These are phyloP conservation scores for Trichopus zeylanicus DNA, from an alignment of 116 monocot species.

Conservation along the genomic window DNA sequence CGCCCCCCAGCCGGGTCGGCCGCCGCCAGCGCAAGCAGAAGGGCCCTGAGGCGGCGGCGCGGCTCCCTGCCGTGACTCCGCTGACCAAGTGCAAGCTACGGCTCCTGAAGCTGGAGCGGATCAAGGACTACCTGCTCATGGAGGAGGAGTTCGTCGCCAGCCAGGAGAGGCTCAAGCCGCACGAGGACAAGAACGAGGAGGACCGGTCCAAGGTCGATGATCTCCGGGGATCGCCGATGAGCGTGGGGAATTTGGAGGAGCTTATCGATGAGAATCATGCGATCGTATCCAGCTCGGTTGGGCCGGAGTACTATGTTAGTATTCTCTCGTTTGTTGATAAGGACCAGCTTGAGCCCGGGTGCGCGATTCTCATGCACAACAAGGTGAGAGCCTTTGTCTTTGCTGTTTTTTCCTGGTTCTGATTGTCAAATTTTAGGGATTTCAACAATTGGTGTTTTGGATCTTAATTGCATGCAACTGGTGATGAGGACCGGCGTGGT, in stretches of 20 bases:
- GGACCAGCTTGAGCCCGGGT: constrained; percentile 95
- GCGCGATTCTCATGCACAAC: constrained; percentile 94
- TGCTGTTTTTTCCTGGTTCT: not conserved
- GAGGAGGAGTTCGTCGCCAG: constrained; percentile 96
- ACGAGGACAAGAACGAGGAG: constrained; percentile 96
- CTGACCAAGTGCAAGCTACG: constrained; percentile 89
- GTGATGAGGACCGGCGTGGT: too few relatives aligned
- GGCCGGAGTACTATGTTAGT: constrained; percentile 93
- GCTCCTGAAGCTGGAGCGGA: constrained; percentile 85
- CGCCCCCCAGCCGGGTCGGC: constrained; percentile 78
- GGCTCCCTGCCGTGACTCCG: constrained; percentile 81
- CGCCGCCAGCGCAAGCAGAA: constrained; percentile 92
- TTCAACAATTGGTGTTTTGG: too few relatives aligned
- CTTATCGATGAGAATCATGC: constrained; percentile 96
- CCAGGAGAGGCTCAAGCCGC: constrained; percentile 85
- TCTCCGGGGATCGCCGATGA: constrained; percentile 89
- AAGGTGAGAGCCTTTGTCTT: constrained; percentile 33
- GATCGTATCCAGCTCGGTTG: constrained; percentile 88
- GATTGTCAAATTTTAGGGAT: not conserved
- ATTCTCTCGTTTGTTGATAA: constrained; percentile 92
- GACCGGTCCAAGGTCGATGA: constrained; percentile 98
- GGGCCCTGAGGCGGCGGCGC: constrained; percentile 86
- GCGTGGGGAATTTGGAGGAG: constrained; percentile 95
- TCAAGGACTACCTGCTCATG: constrained; percentile 96
- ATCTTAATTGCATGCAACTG: too few relatives aligned